Base-by-base conservation (phyloP, 2,329 filamentous ascomycete genomes). In the Aureobasidium lini region DNA sequence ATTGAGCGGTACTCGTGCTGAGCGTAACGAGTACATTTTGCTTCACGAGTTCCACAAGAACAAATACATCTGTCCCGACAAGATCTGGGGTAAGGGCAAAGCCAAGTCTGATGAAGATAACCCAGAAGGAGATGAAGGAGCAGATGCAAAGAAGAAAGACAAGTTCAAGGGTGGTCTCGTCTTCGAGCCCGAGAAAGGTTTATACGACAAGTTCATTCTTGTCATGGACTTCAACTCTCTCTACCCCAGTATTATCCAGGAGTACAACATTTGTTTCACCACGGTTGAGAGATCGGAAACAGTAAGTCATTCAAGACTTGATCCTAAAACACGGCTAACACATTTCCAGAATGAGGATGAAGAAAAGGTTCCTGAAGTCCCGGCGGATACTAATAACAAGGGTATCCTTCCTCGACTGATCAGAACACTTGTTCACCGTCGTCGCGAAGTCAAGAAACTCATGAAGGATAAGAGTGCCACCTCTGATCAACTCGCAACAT, bases 221-320 rank as follows among this genome's bases (percentile, higher is more conserved):
- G 95, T 99, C 73, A 99, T 99, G 95, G 94, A 99, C 79, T 99
- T 99, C 80, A 99, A 99, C 81, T 96, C 92, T 67, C 80, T 99
- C 63, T 99, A 99, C 69, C 94, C 94, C 34, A 96, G 90, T 70
- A 97, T 99, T 69, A 99, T 99, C 62, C 95, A 99, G 70, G 95
- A 99, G 80, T 99, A 86, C 77, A 99, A 99, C 75, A 99, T 99
- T 66, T 99, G 95, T 78, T 99, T 99, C 75, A 99, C 94, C 2
- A 99, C 95, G 0, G 91, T 99, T 6, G 89, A 97, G 62, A 82
- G 94, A 66, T 79, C 83, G 42, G 78, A 83, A 62, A 76, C 87
- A 66, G 88, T 53, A 43, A 53, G 56, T 58, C 7, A 23, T 2
- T 15, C 1, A 31, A 23, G 23, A 15, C 13, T 36, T 36, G 34